phyloP scores from a whole-genome alignment of 163 green algal genomes.

The Picocystis sp. region DNA sequence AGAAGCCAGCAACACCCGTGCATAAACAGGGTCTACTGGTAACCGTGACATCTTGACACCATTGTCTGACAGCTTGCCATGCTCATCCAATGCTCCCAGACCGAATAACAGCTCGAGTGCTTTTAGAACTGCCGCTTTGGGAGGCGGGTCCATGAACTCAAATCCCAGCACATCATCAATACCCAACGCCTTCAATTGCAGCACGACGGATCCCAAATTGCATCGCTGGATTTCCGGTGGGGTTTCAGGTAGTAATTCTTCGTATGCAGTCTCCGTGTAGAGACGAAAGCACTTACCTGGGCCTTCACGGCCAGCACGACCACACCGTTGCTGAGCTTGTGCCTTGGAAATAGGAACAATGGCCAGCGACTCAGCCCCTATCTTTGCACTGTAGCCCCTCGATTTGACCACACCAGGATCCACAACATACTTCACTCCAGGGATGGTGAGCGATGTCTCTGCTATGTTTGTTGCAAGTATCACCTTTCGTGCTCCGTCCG shows the following conservation, averaged over 20 bases:
- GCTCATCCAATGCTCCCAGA: conserved; percentile 53
- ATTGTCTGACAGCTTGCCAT: conserved; percentile 33
- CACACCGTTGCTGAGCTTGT: conserved; percentile 64
- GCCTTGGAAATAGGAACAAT: conserved; percentile 51
- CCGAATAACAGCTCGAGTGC: conserved; percentile 61
- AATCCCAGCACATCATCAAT: conserved; percentile 59
- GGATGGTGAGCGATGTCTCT: conserved; percentile 78
- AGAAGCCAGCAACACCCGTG: conserved; percentile 32
- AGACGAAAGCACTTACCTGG: conserved; percentile 69
- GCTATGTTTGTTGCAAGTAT: conserved; percentile 88
- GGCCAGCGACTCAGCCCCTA: conserved; percentile 60
- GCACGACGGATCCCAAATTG: conserved; percentile 38
- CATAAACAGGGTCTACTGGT: conserved; percentile 68
- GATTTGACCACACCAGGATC: conserved; percentile 79
- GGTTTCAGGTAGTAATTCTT: conserved; percentile 32
- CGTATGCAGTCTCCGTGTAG: conserved; percentile 49
- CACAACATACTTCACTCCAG: conserved; percentile 63
- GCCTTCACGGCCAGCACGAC: conserved; percentile 56
- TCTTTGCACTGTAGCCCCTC: conserved; percentile 47
- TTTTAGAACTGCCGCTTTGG: conserved; percentile 39
- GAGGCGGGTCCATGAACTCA: conserved; percentile 76
- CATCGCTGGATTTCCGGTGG: conserved; percentile 66
- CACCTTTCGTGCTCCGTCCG: conserved; percentile 41
- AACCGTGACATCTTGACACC: conserved; percentile 36
- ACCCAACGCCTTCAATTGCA: conserved; percentile 53